phyloP scores from a whole-genome alignment of 805 yeast genomes.

The Zygosaccharomyces rouxii region DNA sequence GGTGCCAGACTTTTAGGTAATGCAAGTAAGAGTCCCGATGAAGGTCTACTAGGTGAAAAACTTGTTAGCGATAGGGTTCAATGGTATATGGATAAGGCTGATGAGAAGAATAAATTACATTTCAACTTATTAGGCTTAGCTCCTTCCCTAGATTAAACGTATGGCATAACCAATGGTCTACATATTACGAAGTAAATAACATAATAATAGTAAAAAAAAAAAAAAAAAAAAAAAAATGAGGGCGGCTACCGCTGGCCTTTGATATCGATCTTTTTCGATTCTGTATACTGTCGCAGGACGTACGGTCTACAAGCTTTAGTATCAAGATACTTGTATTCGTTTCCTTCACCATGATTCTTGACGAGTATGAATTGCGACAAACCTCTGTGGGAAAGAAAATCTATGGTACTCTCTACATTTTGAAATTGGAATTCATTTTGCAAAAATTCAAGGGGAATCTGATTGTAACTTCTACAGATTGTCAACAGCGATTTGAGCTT shows the following conservation, averaged over 20 bases:
- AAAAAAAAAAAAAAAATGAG: not conserved
- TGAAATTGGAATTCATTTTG: constrained; percentile 40
- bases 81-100: constrained; percentile 61
- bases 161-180: not conserved
- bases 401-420: constrained; percentile 36
- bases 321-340: constrained; percentile 35
- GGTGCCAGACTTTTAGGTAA: constrained; percentile 67
- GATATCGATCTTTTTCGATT: constrained; percentile 65
- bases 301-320: constrained; percentile 34
- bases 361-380: constrained; percentile 35
- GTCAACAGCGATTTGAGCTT: constrained; percentile 52
- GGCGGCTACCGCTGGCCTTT: constrained; percentile 62
- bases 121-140: constrained; percentile 78
- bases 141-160: constrained; percentile 43
- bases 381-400: constrained; percentile 42
- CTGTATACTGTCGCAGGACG: constrained; percentile 38
- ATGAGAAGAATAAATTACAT: constrained; percentile 52
- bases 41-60: constrained; percentile 52
- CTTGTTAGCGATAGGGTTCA: constrained; percentile 52
- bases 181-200: not conserved
- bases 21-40: constrained; percentile 27
- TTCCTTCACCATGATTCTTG: constrained; percentile 25
- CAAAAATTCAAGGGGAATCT: constrained; percentile 40
- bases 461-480: constrained; percentile 55
- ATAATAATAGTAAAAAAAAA: too few relatives aligned